Conservation (phyloP, 1,284 basidiomycete species). For the Cutaneotrichosporon curvatum region DNA sequence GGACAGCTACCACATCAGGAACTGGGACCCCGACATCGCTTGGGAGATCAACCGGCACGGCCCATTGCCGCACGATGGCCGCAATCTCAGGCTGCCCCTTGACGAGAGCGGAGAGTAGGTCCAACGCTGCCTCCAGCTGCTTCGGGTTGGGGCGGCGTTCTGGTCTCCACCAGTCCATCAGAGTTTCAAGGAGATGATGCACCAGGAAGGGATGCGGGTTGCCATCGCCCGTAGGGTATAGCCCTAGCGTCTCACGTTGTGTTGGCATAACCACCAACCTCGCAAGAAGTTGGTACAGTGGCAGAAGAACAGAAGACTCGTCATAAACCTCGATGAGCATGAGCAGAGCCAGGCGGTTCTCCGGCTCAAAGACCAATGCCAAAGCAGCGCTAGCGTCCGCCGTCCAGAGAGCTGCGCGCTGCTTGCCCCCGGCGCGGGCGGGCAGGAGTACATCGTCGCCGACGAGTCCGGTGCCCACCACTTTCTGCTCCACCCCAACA, state of each 20-base stretch:
- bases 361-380: slow-evolving; percentile 30
- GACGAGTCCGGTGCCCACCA: slow-evolving; percentile 36
- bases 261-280: slow-evolving; percentile 54
- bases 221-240: neutral
- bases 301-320: slow-evolving; percentile 45
- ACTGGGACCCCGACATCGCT: slow-evolving; percentile 5
- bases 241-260: slow-evolving; percentile 53
- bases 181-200: slow-evolving; percentile 24
- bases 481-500: slow-evolving; percentile 35
- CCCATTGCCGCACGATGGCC: slow-evolving; percentile 19
- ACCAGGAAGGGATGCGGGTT: slow-evolving; percentile 22
- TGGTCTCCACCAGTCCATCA: slow-evolving; percentile 18
- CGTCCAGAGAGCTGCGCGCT: slow-evolving; percentile 13
- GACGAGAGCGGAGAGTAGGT: slow-evolving; percentile 61
- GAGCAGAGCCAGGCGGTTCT: slow-evolving; percentile 29
- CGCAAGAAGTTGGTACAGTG: slow-evolving; percentile 53
- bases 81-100: slow-evolving; percentile 54
- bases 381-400: slow-evolving; percentile 22
- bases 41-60: slow-evolving; percentile 3
- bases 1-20: slow-evolving; percentile 16
- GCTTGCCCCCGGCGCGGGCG: slow-evolving; percentile 12
- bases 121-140: slow-evolving; percentile 63
- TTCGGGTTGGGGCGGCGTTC: slow-evolving; percentile 45
- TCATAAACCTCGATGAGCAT: slow-evolving; percentile 20
- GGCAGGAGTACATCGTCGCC: slow-evolving; percentile 19